Percentiles rank a stretch among this genome's conserved stretches.
Conservation (phyloP, 257 asterid species). For the Nicotiana knightiana region DNA sequence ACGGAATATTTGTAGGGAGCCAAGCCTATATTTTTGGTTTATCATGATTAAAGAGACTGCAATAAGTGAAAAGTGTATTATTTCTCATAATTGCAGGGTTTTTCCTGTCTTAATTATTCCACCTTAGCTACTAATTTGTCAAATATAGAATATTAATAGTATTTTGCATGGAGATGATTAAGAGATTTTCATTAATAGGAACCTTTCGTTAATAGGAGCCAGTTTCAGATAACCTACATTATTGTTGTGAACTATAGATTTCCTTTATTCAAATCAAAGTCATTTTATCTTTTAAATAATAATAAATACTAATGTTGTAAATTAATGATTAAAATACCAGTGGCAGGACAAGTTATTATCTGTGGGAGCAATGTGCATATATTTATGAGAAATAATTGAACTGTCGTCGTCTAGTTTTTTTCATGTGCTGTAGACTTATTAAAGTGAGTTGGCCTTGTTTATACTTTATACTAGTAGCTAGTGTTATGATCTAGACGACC, state of each 20-base stretch:
- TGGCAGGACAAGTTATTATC: background rate
- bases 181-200: background rate
- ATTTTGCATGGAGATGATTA: background rate
- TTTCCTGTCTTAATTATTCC: background rate
- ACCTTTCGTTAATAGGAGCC: no score
- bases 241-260: background rate
- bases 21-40: background rate
- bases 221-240: background rate
- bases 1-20: conserved; percentile 4
- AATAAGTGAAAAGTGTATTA: conserved; percentile 1
- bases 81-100: background rate
- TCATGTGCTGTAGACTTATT: background rate
- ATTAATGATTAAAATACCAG: no score
- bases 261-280: background rate
- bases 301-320: no score
- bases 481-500: background rate
- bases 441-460: background rate
- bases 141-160: background rate
- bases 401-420: background rate
- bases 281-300: background rate
- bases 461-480: background rate
- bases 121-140: background rate
- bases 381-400: background rate
- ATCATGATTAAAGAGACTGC: background rate
- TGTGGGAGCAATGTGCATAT: background rate